phyloP scores from a whole-genome alignment of 306 rosid species.

The Purshia tridentata region DNA sequence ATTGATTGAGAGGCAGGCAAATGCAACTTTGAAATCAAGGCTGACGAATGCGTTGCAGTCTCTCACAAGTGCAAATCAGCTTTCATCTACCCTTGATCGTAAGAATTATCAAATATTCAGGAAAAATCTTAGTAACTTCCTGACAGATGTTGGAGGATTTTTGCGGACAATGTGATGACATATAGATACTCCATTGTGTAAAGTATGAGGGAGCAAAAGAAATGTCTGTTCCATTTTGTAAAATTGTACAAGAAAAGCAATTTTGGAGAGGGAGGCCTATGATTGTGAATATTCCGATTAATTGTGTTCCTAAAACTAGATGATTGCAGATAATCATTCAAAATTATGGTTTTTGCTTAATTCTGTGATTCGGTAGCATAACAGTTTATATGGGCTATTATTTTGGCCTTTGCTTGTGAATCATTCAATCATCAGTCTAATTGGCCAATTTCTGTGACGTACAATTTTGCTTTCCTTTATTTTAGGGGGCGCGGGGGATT shows the following conservation, averaged over 20 bases:
- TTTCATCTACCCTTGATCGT: constrained; percentile 74
- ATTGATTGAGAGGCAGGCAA: constrained; percentile 68
- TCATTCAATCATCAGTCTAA: too few relatives aligned
- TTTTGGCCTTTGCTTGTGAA: too few relatives aligned
- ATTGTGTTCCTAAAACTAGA: too few relatives aligned
- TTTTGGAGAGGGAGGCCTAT: not conserved
- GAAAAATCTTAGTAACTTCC: constrained; percentile 73
- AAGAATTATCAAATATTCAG: constrained; percentile 79
- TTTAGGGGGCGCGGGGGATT: too few relatives aligned
- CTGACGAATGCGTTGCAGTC: constrained; percentile 68
- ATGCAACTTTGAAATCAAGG: constrained; percentile 65
- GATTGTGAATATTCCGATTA: constrained; percentile 21
- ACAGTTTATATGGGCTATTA: too few relatives aligned
- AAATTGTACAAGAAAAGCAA: not conserved
- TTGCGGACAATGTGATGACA: constrained; percentile 61
- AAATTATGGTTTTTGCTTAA: too few relatives aligned
- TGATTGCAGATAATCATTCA: too few relatives aligned
- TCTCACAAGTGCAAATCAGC: constrained; percentile 80
- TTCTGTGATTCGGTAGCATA: too few relatives aligned
- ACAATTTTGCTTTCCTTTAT: too few relatives aligned
- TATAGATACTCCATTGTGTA: constrained; percentile 15
- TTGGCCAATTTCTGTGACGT: too few relatives aligned
- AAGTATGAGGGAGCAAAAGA: constrained; percentile 13
- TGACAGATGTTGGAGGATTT: constrained; percentile 86
- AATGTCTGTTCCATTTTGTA: not conserved